Base-by-base conservation (phyloP, 306 rosid genomes). In the Lathyrus sativus region DNA sequence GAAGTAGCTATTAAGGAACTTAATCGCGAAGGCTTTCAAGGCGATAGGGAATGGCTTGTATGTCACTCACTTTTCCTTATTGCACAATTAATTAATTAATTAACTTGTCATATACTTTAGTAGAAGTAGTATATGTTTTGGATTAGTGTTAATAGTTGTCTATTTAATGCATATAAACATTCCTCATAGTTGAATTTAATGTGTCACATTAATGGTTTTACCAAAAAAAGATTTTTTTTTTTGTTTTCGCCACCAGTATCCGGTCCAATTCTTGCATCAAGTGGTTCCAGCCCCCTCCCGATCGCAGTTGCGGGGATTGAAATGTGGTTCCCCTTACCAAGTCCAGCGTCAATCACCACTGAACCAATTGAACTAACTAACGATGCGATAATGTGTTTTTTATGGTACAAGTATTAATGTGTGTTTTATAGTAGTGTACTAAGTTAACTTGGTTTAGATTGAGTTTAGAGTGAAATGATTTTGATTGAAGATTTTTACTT, bases 31-130 rank as follows among this genome's bases (percentile, higher is more conserved):
- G 97, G 99, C 62, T 85, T 86, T 80, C 99, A 93, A 81, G 99
- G 99, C 79, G 99, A 93, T 69, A 78, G 99, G 81, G 99, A 93
- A 90, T 93, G 99, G 99, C 97, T 93, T 74, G 99, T 93, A 76
- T 75, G 99, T 88, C 74, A 60, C 38, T 62, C n/a, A 15, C 2
- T 68, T 69, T 69, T 55, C 12, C 17, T 3, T 41, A 12, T 14
- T 15, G 46, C 18, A 14, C 6, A 2, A n/a, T 19, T 45, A 26
- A 17, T 18, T 45, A 26, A 17, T 18, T 29, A 12, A 9, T 24
- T 3, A 26, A 26, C 29, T 26, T 26, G 29, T 26, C 3, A 26
- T 26, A 26, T 26, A 26, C 29, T 26, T 2, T 26, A 26, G 29
- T 3, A 26, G 4, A 26, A 26, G 4, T 26, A 26, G 4, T 3